These are phyloP conservation scores for Fomitopsis palustris DNA, from an alignment of 1,284 basidiomycete species.

Conservation along the genomic window DNA sequence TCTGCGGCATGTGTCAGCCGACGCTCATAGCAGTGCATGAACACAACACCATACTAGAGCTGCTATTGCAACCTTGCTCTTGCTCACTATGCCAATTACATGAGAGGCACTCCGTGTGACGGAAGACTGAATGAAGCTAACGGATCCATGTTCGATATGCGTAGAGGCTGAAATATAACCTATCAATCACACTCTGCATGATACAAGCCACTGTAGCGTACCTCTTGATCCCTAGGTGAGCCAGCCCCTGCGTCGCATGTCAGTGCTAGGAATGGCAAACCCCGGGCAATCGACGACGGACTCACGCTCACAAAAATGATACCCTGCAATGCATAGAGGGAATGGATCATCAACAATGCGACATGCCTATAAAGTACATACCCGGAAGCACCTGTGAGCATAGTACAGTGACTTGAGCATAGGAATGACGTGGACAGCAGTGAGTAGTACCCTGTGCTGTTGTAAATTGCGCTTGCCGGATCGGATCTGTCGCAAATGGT, in stretches of 20 bases:
- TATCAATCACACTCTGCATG: background rate
- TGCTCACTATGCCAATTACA: background rate
- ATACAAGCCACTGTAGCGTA: background rate
- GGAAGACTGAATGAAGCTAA: background rate
- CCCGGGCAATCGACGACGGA: too few species aligned
- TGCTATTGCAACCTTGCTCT: background rate
- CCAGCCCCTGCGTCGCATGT: background rate
- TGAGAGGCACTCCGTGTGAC: too few species aligned
- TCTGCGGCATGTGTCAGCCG: background rate
- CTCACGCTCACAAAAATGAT: background rate
- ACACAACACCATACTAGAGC: background rate
- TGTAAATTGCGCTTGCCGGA: background rate
- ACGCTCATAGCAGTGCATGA: background rate
- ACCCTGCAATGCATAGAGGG: too few species aligned
- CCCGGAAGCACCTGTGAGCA: background rate
- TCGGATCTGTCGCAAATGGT: background rate
- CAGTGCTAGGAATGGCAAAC: too few species aligned
- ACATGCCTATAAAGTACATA: background rate
- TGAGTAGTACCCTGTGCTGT: background rate
- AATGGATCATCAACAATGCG: background rate
- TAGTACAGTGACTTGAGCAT: background rate
- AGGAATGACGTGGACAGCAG: background rate
- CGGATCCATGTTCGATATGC: background rate
- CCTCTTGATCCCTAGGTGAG: background rate
- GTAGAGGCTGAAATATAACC: background rate